These are phyloP conservation scores for Extremus antarcticus DNA, from an alignment of 495 filamentous ascomycete genomes.

Conservation along the genomic window DNA sequence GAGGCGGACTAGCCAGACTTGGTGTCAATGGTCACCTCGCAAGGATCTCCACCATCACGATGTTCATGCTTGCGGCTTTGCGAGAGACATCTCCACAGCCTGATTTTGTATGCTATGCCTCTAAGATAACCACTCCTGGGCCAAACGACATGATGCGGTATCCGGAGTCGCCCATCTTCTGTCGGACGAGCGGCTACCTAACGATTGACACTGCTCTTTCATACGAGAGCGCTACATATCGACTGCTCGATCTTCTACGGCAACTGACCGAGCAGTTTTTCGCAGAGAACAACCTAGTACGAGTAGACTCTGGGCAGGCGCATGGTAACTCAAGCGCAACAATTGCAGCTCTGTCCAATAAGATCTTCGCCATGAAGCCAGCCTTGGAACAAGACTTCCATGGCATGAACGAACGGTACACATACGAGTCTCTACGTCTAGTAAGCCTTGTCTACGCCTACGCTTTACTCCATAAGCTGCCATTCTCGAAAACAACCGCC, in stretches of 20 bases:
- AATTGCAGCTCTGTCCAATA: background rate
- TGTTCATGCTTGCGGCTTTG: constrained; percentile 2
- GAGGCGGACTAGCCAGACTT: constrained; percentile 21
- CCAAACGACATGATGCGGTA: background rate
- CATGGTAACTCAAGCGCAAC: background rate
- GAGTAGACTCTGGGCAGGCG: background rate
- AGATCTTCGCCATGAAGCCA: background rate
- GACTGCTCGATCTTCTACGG: background rate
- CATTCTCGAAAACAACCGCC: constrained; percentile 30
- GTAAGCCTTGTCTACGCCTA: constrained; percentile 19
- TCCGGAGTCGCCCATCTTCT: constrained; percentile 6
- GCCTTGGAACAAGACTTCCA: background rate
- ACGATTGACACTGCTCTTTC: background rate
- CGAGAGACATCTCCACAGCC: background rate
- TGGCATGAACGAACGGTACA: constrained; percentile 17
- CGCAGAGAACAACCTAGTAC: background rate
- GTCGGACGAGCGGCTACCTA: background rate
- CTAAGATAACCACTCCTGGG: background rate
- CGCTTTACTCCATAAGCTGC: constrained; percentile 25
- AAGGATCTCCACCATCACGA: constrained; percentile 10
- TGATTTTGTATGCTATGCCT: background rate
- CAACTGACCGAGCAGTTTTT: background rate
- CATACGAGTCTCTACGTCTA: constrained; percentile 25
- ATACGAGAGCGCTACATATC: background rate
- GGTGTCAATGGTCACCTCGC: constrained; percentile 14